Conservation (phyloP, 2,329 filamentous ascomycete genomes). For the Anthostomella pinea region DNA sequence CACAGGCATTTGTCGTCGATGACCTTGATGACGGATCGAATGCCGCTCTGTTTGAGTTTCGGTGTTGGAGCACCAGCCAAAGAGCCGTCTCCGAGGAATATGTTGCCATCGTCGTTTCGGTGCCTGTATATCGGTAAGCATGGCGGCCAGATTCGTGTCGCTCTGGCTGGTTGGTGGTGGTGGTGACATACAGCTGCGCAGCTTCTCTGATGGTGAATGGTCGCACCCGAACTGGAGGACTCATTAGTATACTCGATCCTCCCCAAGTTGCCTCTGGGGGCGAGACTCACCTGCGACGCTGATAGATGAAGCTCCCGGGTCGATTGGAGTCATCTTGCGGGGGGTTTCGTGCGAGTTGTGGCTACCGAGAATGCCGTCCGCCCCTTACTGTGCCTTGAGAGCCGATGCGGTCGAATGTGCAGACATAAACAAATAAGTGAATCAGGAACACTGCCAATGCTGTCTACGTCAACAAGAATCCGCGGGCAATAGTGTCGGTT, state of each 20-base stretch:
- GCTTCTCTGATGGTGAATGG: slow-evolving; percentile 87
- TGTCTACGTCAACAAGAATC: too few relatives aligned
- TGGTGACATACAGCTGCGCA: slow-evolving; percentile 68
- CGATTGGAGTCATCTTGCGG: slow-evolving; percentile 33
- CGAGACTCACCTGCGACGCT: slow-evolving; percentile 51
- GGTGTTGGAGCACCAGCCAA: slow-evolving; percentile 83
- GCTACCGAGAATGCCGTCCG: slow-evolving; percentile 7
- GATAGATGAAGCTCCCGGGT: slow-evolving; percentile 56
- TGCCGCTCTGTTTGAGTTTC: slow-evolving; percentile 80
- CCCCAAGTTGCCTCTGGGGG: too few relatives aligned
- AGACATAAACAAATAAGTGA: slow-evolving; percentile 21
- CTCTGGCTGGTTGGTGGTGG: not conserved
- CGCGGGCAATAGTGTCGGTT: not conserved
- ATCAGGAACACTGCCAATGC: slow-evolving; percentile 2
- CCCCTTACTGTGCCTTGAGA: slow-evolving; percentile 6
- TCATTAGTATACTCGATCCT: too few relatives aligned
- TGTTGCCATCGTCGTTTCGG: slow-evolving; percentile 74
- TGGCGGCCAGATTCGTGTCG: not conserved
- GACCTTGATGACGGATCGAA: slow-evolving; percentile 91
- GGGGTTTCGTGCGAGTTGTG: slow-evolving; percentile 4
- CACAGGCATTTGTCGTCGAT: slow-evolving; percentile 95
- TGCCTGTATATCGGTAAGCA: slow-evolving; percentile 41
- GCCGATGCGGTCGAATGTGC: slow-evolving; percentile 3
- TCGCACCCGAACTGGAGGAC: slow-evolving; percentile 59
- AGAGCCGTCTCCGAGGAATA: slow-evolving; percentile 96